Evolutionary conservation across 1,284 basidiomycete species (phyloP).

Genomic region (Cutaneotrichosporon curvatum): DNA sequence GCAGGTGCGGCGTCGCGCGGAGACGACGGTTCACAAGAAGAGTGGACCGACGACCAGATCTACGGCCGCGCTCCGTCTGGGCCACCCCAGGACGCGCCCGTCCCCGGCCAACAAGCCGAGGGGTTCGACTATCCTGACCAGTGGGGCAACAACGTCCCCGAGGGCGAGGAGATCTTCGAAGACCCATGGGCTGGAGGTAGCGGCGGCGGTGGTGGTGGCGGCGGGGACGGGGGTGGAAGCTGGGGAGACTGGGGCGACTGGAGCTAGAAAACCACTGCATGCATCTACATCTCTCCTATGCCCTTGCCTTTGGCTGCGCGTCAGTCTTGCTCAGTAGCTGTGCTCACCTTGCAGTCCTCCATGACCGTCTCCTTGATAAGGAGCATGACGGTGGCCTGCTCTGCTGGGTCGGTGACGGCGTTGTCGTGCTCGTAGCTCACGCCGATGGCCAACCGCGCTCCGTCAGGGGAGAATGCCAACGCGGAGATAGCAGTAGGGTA

Average conservation of each 20-base stretch:
- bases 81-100: neutral
- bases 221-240: conserved; percentile 6
- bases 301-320: conserved; percentile 9
- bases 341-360: conserved; percentile 45
- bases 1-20: conserved; percentile 13
- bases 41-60: conserved; percentile 36
- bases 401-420: conserved; percentile 48
- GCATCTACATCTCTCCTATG: conserved; percentile 3
- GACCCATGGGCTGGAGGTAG: conserved; percentile 19
- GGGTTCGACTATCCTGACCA: conserved; percentile 11
- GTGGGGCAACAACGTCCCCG: neutral
- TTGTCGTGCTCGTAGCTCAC: conserved; percentile 84
- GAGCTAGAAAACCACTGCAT: conserved; percentile 7
- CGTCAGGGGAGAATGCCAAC: conserved; percentile 74
- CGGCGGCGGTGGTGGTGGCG: conserved; percentile 21
- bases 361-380: conserved; percentile 45
- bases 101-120: conserved; percentile 15
- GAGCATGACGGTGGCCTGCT: conserved; percentile 34
- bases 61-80: conserved; percentile 28
- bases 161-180: conserved; percentile 17
- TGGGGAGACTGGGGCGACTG: conserved; percentile 30
- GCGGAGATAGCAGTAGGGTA: conserved; percentile 65
- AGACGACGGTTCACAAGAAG: neutral
- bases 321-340: neutral
- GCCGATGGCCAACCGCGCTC: conserved; percentile 70